phyloP scores from a whole-genome alignment of 148 eudicot species.

The Salicornia ramosissima region DNA sequence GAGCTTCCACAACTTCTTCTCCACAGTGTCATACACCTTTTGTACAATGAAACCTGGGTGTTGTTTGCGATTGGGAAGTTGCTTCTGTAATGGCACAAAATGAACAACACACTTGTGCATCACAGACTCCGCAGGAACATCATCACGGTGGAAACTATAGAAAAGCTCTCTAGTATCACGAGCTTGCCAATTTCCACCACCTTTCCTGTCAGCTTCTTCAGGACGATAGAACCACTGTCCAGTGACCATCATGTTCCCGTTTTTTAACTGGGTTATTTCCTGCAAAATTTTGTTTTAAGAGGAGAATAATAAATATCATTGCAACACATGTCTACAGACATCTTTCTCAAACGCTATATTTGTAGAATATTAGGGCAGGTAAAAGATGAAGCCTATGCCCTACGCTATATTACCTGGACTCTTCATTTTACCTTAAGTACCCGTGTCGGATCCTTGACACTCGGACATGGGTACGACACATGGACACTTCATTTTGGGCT shows the following conservation, averaged over 20 bases:
- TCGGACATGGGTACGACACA: no score
- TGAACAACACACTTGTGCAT: slow-evolving; percentile 97
- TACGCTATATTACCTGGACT: no score
- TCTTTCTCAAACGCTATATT: no score
- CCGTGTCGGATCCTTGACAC: no score
- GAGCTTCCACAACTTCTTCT: slow-evolving; percentile 65
- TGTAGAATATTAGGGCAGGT: no score
- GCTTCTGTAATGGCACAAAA: slow-evolving; percentile 79
- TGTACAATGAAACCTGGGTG: slow-evolving; percentile 91
- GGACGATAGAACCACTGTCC: slow-evolving; percentile 99
- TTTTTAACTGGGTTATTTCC: slow-evolving; percentile 64
- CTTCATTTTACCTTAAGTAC: no score
- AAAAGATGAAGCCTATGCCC: no score
- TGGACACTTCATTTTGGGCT: no score
- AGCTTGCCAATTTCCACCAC: slow-evolving; percentile 86
- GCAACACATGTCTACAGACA: no score
- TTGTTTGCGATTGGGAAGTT: slow-evolving; percentile 72
- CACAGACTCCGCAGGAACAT: slow-evolving; percentile 92
- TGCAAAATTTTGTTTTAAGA: slow-evolving; percentile 21
- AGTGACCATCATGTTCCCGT: slow-evolving; percentile 63
- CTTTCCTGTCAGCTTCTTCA: slow-evolving; percentile 84
- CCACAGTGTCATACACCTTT: slow-evolving; percentile 84
- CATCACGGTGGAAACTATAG: slow-evolving; percentile 95
- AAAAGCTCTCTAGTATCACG: slow-evolving; percentile 83
- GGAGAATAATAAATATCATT: neutral